Conservation (phyloP, 495 filamentous ascomycete species). For the Xylaria sp. region DNA sequence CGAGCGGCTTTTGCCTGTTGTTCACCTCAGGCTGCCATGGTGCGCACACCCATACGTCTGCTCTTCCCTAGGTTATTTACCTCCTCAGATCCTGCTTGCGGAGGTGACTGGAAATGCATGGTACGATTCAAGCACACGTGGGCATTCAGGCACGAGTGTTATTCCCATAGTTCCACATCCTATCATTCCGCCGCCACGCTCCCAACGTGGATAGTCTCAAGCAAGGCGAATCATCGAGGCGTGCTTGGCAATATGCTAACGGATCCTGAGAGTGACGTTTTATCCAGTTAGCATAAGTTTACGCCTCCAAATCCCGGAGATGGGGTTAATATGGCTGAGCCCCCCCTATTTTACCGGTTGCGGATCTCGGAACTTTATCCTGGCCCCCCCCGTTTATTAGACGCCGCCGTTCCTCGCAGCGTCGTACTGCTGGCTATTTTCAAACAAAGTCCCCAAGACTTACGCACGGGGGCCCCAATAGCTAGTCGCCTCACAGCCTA, state of each 20-base stretch:
- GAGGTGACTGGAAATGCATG: conserved; percentile 12
- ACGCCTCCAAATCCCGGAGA: conserved; percentile 33
- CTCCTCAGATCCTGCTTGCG: not conserved
- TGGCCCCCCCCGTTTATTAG: not conserved
- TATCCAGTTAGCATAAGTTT: conserved; percentile 23
- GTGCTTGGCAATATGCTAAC: conserved; percentile 37
- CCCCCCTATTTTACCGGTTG: conserved; percentile 24
- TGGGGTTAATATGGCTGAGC: conserved; percentile 41
- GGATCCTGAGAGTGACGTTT: conserved; percentile 12
- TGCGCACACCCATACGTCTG: not conserved
- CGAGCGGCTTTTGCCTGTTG: conserved; percentile 22
- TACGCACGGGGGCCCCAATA: not conserved
- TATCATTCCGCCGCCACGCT: not conserved
- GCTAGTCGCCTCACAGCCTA: not conserved
- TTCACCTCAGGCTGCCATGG: not conserved
- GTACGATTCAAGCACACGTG: conserved; percentile 11
- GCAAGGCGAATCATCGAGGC: conserved; percentile 27
- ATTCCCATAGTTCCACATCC: conserved; percentile 18
- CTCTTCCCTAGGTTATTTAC: conserved; percentile 9
- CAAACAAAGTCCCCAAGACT: not conserved
- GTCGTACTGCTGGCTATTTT: conserved; percentile 6
- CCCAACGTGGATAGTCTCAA: conserved; percentile 15
- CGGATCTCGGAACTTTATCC: conserved; percentile 5
- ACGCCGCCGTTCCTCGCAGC: not conserved
- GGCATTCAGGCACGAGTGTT: conserved; percentile 18